phyloP scores from a whole-genome alignment of 331 rosid genomes.

The Rhamnella rubrinervis region DNA sequence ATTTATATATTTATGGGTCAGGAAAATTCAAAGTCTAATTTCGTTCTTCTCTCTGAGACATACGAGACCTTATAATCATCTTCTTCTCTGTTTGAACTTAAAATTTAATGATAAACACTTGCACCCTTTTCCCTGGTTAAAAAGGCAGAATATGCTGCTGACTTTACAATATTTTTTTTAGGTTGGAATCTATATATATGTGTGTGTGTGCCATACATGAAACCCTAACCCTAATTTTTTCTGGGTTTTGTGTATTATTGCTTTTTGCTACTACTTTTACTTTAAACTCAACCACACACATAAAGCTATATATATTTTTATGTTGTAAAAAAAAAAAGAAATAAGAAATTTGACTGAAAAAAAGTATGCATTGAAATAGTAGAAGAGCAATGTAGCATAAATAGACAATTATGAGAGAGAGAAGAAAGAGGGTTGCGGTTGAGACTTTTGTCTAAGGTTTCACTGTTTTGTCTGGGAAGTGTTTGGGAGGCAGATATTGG shows the following conservation, averaged over 20 bases:
- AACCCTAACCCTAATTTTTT: constrained; percentile 48
- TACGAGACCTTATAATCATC: too few species aligned
- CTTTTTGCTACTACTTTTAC: too few species aligned
- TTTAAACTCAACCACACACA: neutral
- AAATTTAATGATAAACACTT: too few species aligned
- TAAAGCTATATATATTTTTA: neutral
- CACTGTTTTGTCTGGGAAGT: constrained; percentile 38
- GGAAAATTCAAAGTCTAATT: too few species aligned
- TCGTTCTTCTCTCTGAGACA: too few species aligned
- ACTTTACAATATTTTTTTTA: constrained; percentile 16
- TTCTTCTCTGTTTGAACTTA: too few species aligned
- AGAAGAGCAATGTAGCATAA: neutral
- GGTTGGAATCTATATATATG: neutral
- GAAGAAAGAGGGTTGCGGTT: neutral
- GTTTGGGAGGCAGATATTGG: constrained; percentile 24
- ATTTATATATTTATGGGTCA: too few species aligned
- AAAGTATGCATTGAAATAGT: constrained; percentile 11
- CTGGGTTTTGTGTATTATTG: neutral
- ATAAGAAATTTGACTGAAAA: neutral
- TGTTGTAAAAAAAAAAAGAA: neutral
- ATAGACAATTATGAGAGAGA: constrained; percentile 17
- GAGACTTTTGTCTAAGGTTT: constrained; percentile 30
- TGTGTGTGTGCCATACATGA: neutral
- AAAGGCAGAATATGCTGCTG: constrained; percentile 31
- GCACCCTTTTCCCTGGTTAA: constrained; percentile 7